Evolutionary conservation across 2,329 filamentous ascomycete genomes (phyloP).

Genomic region (Alternaria solani): DNA sequence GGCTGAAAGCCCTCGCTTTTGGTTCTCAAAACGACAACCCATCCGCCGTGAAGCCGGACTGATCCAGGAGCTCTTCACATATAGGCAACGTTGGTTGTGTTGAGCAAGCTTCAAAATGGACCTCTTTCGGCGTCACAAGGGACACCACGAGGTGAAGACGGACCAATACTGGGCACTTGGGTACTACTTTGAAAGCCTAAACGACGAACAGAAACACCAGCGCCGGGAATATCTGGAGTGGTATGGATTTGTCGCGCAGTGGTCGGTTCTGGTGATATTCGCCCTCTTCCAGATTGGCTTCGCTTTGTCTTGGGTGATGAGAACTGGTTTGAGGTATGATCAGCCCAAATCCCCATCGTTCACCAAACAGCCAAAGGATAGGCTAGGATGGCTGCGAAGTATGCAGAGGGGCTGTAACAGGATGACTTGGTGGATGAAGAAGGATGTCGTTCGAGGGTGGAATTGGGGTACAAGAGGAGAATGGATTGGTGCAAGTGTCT

Average conservation of each 20-base stretch:
- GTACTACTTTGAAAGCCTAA: constrained; percentile 63
- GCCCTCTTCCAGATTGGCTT: constrained; percentile 53
- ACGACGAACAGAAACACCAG: constrained; percentile 58
- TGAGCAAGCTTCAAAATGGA: constrained; percentile 21
- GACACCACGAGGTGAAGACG: constrained; percentile 35
- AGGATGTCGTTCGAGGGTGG: constrained; percentile 54
- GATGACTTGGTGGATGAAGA: constrained; percentile 56
- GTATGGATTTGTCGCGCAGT: constrained; percentile 64
- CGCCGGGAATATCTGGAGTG: constrained; percentile 63
- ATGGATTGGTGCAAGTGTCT: constrained; percentile 57
- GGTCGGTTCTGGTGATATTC: constrained; percentile 60
- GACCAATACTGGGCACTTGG: constrained; percentile 48
- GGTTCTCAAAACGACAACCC: background rate
- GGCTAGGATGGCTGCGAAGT: constrained; percentile 34
- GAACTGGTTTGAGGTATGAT: constrained; percentile 40
- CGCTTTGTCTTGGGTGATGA: constrained; percentile 44
- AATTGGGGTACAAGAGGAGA: constrained; percentile 62
- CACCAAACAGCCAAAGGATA: constrained; percentile 42
- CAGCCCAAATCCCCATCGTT: constrained; percentile 54
- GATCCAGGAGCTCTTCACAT: background rate
- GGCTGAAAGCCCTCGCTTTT: background rate
- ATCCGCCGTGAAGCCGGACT: constrained; percentile 8
- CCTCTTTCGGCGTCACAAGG: constrained; percentile 30
- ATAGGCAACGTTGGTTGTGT: constrained; percentile 1
- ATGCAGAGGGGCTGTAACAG: constrained; percentile 36